These are phyloP conservation scores for Fusarium cicatricum DNA, from an alignment of 2,329 filamentous ascomycete genomes.

Conservation along the genomic window DNA sequence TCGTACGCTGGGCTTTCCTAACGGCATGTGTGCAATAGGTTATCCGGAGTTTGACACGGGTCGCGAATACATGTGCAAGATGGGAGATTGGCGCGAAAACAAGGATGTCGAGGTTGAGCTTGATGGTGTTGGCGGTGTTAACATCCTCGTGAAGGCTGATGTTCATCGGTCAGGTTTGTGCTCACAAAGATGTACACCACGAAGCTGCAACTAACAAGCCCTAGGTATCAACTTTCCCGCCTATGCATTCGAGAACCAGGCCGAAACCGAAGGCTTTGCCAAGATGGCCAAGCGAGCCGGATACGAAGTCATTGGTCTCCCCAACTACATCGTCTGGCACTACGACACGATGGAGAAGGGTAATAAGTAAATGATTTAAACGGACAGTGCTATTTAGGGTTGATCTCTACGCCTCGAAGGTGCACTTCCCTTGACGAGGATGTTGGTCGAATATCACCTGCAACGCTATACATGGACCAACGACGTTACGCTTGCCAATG, in stretches of 20 bases:
- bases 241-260: slow-evolving; percentile 98
- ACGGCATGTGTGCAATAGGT: slow-evolving; percentile 58
- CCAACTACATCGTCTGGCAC: slow-evolving; percentile 99
- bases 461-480: slow-evolving; percentile 21
- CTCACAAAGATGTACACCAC: neutral
- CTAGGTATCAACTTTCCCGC: slow-evolving; percentile 95
- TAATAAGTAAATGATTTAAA: slow-evolving; percentile 61
- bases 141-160: slow-evolving; percentile 96
- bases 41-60: slow-evolving; percentile 95
- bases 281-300: slow-evolving; percentile 98
- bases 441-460: slow-evolving; percentile 2
- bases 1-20: neutral
- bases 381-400: slow-evolving; percentile 4
- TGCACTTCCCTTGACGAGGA: neutral
- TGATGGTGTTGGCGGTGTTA: slow-evolving; percentile 96
- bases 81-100: slow-evolving; percentile 92
- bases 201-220: slow-evolving; percentile 35
- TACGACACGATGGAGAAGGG: slow-evolving; percentile 96
- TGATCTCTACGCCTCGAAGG: slow-evolving; percentile 5
- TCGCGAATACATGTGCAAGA: slow-evolving; percentile 85
- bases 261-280: slow-evolving; percentile 97
- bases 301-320: slow-evolving; percentile 89
- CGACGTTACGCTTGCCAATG: slow-evolving; percentile 32
- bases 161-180: slow-evolving; percentile 88
- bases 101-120: slow-evolving; percentile 92